Conservation (phyloP, 495 filamentous ascomycete species). For the Neurospora discreta region DNA sequence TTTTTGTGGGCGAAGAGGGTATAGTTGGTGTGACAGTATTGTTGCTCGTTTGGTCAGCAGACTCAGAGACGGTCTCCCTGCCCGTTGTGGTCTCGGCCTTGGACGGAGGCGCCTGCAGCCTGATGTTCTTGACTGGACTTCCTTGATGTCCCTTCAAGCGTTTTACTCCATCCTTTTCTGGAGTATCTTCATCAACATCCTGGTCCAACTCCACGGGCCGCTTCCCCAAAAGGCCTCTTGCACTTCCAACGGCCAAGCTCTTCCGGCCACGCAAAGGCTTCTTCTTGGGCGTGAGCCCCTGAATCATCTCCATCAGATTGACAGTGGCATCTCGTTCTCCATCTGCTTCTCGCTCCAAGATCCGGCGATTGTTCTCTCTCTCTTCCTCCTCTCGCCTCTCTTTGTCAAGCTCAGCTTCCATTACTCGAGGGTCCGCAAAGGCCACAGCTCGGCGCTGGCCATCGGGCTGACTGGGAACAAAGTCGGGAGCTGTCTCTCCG, state of each 20-base stretch:
- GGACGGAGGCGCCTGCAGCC: conserved; percentile 52
- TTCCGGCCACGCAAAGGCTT: conserved; percentile 55
- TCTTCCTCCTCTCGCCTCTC: conserved; percentile 55
- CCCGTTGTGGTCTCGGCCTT: conserved; percentile 52
- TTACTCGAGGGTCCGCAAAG: conserved; percentile 54
- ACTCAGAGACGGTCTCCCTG: conserved; percentile 42
- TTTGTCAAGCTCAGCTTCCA: conserved; percentile 58
- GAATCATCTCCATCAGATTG: conserved; percentile 65
- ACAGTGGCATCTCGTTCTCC: conserved; percentile 48
- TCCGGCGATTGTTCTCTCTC: conserved; percentile 46
- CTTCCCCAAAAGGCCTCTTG: conserved; percentile 64
- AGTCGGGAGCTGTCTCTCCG: conserved; percentile 50
- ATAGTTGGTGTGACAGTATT: conserved; percentile 29
- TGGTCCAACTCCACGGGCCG: conserved; percentile 57
- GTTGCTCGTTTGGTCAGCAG: conserved; percentile 14
- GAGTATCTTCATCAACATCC: conserved; percentile 50
- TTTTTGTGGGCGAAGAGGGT: conserved; percentile 35
- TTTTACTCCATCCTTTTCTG: conserved; percentile 52
- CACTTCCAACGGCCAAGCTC: conserved; percentile 66
- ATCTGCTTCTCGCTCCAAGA: conserved; percentile 38
- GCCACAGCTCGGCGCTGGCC: conserved; percentile 36
- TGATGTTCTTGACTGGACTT: conserved; percentile 68
- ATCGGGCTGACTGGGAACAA: conserved; percentile 37
- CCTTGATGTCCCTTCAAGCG: conserved; percentile 57
- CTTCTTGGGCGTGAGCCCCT: conserved; percentile 68